These are phyloP conservation scores for Colletotrichum eremochloae DNA, from an alignment of 2,329 filamentous ascomycete genomes.

Conservation along the genomic window DNA sequence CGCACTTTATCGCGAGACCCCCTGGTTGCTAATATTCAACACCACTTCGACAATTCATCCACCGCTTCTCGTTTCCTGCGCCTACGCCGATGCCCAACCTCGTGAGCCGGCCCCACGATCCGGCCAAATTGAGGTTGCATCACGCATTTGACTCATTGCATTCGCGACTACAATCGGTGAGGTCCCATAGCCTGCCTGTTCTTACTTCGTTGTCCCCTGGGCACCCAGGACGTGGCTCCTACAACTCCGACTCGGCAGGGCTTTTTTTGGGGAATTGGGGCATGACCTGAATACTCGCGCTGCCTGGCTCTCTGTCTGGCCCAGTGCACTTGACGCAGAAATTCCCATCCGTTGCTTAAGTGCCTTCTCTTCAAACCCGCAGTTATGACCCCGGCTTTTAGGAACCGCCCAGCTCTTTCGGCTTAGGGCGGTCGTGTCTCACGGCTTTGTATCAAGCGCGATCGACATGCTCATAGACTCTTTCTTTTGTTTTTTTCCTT, in stretches of 20 bases:
- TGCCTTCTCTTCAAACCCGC: background rate
- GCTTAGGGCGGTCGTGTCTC: slow-evolving; percentile 23
- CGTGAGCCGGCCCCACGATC: slow-evolving; percentile 22
- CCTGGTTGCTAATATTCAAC: slow-evolving; percentile 13
- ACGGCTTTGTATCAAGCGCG: slow-evolving; percentile 22
- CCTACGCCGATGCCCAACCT: slow-evolving; percentile 35
- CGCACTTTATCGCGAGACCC: slow-evolving; percentile 16
- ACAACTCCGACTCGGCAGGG: slow-evolving; percentile 28
- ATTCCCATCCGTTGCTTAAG: slow-evolving; percentile 4
- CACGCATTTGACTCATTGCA: slow-evolving; percentile 20
- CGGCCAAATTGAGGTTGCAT: slow-evolving; percentile 19
- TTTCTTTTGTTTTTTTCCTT: background rate
- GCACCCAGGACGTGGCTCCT: slow-evolving; percentile 11
- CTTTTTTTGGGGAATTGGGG: slow-evolving; percentile 18
- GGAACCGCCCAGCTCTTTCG: background rate
- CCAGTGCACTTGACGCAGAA: slow-evolving; percentile 16
- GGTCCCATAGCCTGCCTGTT: slow-evolving; percentile 17
- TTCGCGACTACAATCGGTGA: background rate
- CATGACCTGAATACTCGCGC: background rate
- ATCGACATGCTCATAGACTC: slow-evolving; percentile 18
- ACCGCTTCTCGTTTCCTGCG: slow-evolving; percentile 27
- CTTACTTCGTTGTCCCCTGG: slow-evolving; percentile 30
- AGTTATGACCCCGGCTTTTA: too few species aligned
- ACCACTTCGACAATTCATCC: slow-evolving; percentile 21
- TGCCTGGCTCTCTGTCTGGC: slow-evolving; percentile 2